Evolutionary conservation across 371 early-diverging fungal genomes (phyloP).

Genomic region (Nosema muscidifuracis): DNA sequence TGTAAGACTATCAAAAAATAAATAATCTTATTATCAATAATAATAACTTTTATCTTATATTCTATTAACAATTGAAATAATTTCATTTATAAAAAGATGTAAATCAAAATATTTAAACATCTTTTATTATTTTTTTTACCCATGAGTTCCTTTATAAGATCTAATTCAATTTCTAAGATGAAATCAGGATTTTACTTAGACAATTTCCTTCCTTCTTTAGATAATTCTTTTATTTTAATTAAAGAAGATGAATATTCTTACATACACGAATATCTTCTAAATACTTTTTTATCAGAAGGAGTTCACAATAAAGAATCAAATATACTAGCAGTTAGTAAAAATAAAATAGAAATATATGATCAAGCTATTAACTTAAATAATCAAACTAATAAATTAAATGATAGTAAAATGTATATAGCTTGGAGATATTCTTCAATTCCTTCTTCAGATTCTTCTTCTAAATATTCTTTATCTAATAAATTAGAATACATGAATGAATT

Average conservation of each 20-base stretch:
- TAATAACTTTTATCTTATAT: no score
- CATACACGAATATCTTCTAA: slow-evolving; percentile 11
- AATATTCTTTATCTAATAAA: slow-evolving; percentile 18
- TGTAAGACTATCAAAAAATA: no score
- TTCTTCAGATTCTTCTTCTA: background rate
- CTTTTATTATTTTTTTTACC: background rate
- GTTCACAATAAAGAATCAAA: background rate
- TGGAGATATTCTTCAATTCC: slow-evolving; percentile 27
- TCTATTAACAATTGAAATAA: no score
- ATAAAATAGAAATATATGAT: background rate
- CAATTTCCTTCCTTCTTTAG: background rate
- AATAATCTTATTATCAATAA: no score
- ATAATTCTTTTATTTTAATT: slow-evolving; percentile 8
- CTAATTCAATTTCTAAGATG: background rate
- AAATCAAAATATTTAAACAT: no score
- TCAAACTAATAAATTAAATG: background rate
- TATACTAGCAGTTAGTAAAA: slow-evolving; percentile 10
- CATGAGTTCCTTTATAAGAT: slow-evolving; percentile 34
- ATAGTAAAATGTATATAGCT: slow-evolving; percentile 33
- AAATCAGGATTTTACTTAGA: slow-evolving; percentile 15
- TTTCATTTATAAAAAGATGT: no score
- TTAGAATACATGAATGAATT: background rate
- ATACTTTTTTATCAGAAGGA: slow-evolving; percentile 34
- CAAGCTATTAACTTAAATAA: background rate
- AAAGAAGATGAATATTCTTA: slow-evolving; percentile 33